Base-by-base conservation (phyloP, 179 eudicot genomes). In the Spinacia oleracea region DNA sequence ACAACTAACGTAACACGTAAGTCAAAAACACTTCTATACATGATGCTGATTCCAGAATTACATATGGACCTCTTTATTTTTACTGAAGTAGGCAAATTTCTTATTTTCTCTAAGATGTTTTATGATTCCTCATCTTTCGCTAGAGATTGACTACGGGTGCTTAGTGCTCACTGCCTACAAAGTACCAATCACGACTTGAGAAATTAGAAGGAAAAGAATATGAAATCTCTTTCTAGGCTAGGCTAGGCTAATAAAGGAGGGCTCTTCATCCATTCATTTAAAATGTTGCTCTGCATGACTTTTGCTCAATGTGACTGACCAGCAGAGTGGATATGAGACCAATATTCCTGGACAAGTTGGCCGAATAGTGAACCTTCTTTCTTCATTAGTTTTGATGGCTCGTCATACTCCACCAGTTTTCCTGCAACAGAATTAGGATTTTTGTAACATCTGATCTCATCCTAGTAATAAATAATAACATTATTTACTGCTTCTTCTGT, bases 271-370 rank as follows among this genome's bases (percentile, higher is more conserved):
- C n/a, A n/a, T n/a, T 21, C 20, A 25, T 0, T 53, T 16, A 21
- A 53, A 53, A 21, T n/a, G n/a, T 53, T 20, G n/a, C 23, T 29
- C 9, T 58, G n/a, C 63, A 31, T n/a, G 63, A 25, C 63, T 27
- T 11, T 2, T 60, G 31, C 6, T 27, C 14, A 25, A 60, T 60
- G 34, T 1, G 66, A 12, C 35, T 27, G 31, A 60, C 35, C 18
- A 29, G 66, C 66, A 9, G 35, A 29, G 35, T 29, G 66, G 34
- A 60, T 60, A 60, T 60, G 66, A 27, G 66, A 60, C 66, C 66
- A 60, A 27, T 60, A 60, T 27, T 60, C 66, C 34, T 60, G 27
- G 66, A 60, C 66, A 60, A 60, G 66, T 60, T 60, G 66, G 18
- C 66, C 66, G 25, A 60, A 60, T 60, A 60, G 16, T 4, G 66